Evolutionary conservation across 2,329 filamentous ascomycete genomes (phyloP).

Genomic region (Hymenotorrendiella dingleyae): DNA sequence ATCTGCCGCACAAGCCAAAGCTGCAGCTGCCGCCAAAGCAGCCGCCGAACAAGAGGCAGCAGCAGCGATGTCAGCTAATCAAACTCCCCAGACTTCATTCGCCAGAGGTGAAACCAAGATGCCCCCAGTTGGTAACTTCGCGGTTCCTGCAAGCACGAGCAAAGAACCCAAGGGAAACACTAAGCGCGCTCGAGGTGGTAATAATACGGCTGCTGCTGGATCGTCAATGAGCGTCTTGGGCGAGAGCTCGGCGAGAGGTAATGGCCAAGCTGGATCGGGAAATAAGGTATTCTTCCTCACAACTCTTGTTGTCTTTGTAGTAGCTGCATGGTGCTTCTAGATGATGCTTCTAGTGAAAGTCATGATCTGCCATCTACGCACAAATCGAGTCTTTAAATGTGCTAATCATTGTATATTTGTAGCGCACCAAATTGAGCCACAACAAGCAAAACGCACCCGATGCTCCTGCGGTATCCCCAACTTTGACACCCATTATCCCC

Average conservation of each 20-base stretch:
- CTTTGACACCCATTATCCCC: slow-evolving; percentile 79
- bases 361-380: neutral
- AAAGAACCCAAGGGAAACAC: slow-evolving; percentile 95
- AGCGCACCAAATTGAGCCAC: slow-evolving; percentile 69
- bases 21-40: slow-evolving; percentile 50
- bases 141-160: slow-evolving; percentile 69
- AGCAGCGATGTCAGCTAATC: slow-evolving; percentile 26
- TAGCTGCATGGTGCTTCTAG: too few relatives aligned
- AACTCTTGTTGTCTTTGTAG: too few relatives aligned
- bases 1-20: slow-evolving; percentile 66
- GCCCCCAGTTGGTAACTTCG: slow-evolving; percentile 93
- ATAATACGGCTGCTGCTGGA: slow-evolving; percentile 36
- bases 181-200: slow-evolving; percentile 63
- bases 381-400: neutral
- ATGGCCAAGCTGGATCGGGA: slow-evolving; percentile 29
- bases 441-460: slow-evolving; percentile 38
- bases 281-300: slow-evolving; percentile 45
- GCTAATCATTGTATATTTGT: slow-evolving; percentile 8
- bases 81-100: slow-evolving; percentile 50
- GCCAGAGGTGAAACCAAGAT: slow-evolving; percentile 57
- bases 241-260: slow-evolving; percentile 26
- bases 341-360: neutral
- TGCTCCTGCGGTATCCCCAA: slow-evolving; percentile 59
- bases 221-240: slow-evolving; percentile 22
- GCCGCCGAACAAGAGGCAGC: slow-evolving; percentile 56